Evolutionary conservation across 2,329 filamentous ascomycete species (phyloP).

Genomic region (Remersonia thermophila): DNA sequence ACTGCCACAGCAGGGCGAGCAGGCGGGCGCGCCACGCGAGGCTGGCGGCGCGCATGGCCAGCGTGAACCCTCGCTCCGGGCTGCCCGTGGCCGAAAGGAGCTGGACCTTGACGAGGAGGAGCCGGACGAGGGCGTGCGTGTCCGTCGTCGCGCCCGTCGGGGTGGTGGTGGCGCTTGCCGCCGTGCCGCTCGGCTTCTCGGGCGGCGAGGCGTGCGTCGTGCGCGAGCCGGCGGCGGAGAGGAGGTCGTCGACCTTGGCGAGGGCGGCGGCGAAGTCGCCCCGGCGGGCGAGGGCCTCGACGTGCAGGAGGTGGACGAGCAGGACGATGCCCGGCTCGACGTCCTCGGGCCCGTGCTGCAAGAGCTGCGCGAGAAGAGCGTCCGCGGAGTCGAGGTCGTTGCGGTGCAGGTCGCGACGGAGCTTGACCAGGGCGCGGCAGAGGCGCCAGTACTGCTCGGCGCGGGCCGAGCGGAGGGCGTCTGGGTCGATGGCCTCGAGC

Average conservation of each 20-base stretch:
- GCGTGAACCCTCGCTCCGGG: slow-evolving; percentile 63
- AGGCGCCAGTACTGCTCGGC: slow-evolving; percentile 61
- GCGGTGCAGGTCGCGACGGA: slow-evolving; percentile 49
- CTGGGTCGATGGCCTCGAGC: slow-evolving; percentile 32
- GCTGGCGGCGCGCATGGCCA: slow-evolving; percentile 62
- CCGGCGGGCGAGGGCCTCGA: slow-evolving; percentile 38
- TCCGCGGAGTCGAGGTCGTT: slow-evolving; percentile 40
- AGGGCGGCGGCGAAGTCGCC: slow-evolving; percentile 37
- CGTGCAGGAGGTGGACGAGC: slow-evolving; percentile 37
- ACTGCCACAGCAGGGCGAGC: slow-evolving; percentile 59
- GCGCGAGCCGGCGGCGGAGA: slow-evolving; percentile 30
- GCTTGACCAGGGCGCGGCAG: slow-evolving; percentile 52
- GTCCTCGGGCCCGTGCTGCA: slow-evolving; percentile 34
- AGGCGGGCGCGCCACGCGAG: slow-evolving; percentile 59
- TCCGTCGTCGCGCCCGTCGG: slow-evolving; percentile 22
- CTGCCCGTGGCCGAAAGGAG: slow-evolving; percentile 57
- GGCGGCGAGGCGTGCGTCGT: slow-evolving; percentile 7
- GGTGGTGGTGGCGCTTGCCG: too few species aligned
- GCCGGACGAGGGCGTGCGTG: slow-evolving; percentile 53
- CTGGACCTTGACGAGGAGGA: slow-evolving; percentile 61
- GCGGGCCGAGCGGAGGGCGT: slow-evolving; percentile 57
- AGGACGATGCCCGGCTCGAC: slow-evolving; percentile 36
- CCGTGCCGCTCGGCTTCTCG: too few species aligned
- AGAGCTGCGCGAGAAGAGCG: slow-evolving; percentile 36
- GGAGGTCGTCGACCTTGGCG: slow-evolving; percentile 33